Evolutionary conservation across 2,329 filamentous ascomycete species (phyloP).

Genomic region (Phaeomoniella chlamydospora): DNA sequence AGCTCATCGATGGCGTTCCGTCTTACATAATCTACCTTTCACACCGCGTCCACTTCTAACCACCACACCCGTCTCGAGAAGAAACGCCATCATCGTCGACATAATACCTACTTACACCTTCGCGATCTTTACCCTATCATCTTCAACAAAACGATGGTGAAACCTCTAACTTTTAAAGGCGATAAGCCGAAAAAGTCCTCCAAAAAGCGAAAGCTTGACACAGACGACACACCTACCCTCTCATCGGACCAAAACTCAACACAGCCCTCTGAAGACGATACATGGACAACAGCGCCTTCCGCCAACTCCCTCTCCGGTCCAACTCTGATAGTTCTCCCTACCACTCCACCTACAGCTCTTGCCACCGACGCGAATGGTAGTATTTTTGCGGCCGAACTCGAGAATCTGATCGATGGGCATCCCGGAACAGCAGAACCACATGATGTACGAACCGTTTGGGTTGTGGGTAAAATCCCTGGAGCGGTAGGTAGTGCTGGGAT

Average conservation of each 20-base stretch:
- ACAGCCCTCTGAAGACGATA: slow-evolving; percentile 34
- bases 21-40: no score
- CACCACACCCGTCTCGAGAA: no score
- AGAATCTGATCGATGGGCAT: slow-evolving; percentile 79
- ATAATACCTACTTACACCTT: no score
- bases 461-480: slow-evolving; percentile 70
- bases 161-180: slow-evolving; percentile 87
- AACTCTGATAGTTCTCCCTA: slow-evolving; percentile 67
- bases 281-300: slow-evolving; percentile 76
- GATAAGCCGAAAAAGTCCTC: slow-evolving; percentile 75
- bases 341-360: slow-evolving; percentile 50
- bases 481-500: slow-evolving; percentile 32
- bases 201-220: slow-evolving; percentile 54
- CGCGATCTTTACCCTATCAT: no score
- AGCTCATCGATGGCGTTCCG: no score
- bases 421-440: slow-evolving; percentile 81
- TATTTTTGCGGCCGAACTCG: slow-evolving; percentile 66
- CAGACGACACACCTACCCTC: slow-evolving; percentile 10
- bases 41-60: no score
- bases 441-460: slow-evolving; percentile 91
- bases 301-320: slow-evolving; percentile 66
- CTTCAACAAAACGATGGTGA: no score
- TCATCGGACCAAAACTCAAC: slow-evolving; percentile 14
- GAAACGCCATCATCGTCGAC: no score
- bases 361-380: slow-evolving; percentile 77